phyloP scores from a whole-genome alignment of 2,329 filamentous ascomycete species.

The Tolypocladium ophioglossoides region DNA sequence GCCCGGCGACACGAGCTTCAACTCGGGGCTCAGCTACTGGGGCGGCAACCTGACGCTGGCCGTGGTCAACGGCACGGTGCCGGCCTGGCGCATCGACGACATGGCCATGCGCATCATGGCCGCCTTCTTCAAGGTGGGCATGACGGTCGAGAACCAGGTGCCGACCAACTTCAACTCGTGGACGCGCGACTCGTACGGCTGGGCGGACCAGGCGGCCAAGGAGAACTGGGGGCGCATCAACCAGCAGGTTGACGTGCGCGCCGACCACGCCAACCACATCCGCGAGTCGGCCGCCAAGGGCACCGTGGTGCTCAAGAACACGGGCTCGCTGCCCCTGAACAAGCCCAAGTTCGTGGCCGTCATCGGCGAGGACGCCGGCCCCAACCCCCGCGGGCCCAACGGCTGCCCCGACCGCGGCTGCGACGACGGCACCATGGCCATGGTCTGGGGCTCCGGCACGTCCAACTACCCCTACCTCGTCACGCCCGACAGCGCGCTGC shows the following conservation, averaged over 20 bases:
- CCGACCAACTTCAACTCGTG: conserved; percentile 81
- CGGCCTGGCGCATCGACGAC: conserved; percentile 80
- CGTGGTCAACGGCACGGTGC: conserved; percentile 80
- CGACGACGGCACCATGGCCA: conserved; percentile 51
- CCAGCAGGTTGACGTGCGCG: conserved; percentile 73
- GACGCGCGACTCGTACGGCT: conserved; percentile 67
- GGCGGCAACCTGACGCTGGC: conserved; percentile 80
- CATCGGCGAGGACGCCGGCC: conserved; percentile 74
- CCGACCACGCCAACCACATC: conserved; percentile 61
- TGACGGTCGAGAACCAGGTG: conserved; percentile 33
- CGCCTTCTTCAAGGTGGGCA: conserved; percentile 56
- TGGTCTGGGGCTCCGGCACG: conserved; percentile 72
- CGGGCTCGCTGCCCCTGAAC: conserved; percentile 63
- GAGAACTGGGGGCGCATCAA: conserved; percentile 61
- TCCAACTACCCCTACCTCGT: conserved; percentile 66
- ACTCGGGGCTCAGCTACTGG: conserved; percentile 65
- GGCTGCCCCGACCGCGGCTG: conserved; percentile 61
- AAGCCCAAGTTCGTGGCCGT: conserved; percentile 66
- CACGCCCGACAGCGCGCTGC: conserved; percentile 62
- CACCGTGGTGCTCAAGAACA: conserved; percentile 85
- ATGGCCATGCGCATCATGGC: conserved; percentile 81
- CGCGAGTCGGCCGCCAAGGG: conserved; percentile 69
- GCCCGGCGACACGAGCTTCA: conserved; percentile 74
- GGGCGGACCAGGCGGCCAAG: conserved; percentile 50
- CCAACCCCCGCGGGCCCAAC: conserved; percentile 67